These are phyloP conservation scores for Fusarium praegraminearum DNA, from an alignment of 2,329 filamentous ascomycete species.

Conservation along the genomic window DNA sequence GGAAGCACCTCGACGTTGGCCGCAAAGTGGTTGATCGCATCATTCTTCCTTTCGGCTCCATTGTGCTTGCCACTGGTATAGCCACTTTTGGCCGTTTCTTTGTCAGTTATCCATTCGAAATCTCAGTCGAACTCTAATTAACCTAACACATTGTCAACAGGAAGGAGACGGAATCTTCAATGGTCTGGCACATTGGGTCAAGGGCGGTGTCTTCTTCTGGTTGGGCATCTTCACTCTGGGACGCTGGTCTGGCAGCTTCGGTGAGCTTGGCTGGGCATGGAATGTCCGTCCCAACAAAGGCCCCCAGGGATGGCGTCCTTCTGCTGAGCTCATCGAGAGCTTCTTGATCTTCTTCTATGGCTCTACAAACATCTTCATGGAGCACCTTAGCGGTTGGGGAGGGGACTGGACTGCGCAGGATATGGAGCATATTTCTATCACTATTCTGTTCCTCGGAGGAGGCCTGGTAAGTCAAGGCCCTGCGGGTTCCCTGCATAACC, in stretches of 20 bases:
- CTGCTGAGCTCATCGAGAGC: constrained; percentile 90
- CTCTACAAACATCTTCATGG: constrained; percentile 88
- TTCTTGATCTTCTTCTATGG: constrained; percentile 92
- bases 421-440: constrained; percentile 92
- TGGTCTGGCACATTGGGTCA: constrained; percentile 92
- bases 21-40: constrained; percentile 80
- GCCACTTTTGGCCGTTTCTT: constrained; percentile 86
- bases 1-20: constrained; percentile 67
- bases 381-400: constrained; percentile 83
- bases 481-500: not conserved
- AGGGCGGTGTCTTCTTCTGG: constrained; percentile 95
- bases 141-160: constrained; percentile 55
- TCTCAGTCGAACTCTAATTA: not conserved
- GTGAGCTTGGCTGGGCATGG: constrained; percentile 95
- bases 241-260: constrained; percentile 90
- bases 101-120: constrained; percentile 63
- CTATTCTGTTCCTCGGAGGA: constrained; percentile 92
- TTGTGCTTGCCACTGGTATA: constrained; percentile 77
- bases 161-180: constrained; percentile 79
- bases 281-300: constrained; percentile 76
- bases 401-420: constrained; percentile 80
- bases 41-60: constrained; percentile 82
- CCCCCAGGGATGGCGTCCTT: constrained; percentile 75
- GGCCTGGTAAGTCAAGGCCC: constrained; percentile 73
- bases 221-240: constrained; percentile 88